Percentiles rank a stretch among this genome's conserved stretches.
Conservation (phyloP, 257 asterid genomes). For the Scutellaria minor region DNA sequence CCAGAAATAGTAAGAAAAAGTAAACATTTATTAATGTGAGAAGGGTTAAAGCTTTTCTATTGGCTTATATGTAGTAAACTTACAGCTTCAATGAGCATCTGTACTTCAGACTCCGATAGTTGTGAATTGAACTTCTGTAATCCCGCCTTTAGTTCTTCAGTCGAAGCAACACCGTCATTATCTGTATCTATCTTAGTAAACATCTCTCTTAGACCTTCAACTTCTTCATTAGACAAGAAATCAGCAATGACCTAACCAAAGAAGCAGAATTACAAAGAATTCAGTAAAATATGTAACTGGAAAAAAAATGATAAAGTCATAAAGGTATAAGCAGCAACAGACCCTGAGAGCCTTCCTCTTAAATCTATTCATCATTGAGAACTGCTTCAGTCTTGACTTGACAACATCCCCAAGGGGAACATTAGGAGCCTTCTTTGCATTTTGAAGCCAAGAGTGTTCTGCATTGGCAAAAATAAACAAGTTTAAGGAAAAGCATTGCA, state of each 20-base stretch:
- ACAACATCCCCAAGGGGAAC: constrained; percentile 99
- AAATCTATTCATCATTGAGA: constrained; percentile 96
- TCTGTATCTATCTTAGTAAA: constrained; percentile 85
- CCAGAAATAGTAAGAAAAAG: constrained; percentile 1
- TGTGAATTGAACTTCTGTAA: constrained; percentile 71
- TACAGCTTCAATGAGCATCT: constrained; percentile 95
- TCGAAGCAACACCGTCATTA: constrained; percentile 80
- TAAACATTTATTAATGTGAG: constrained; percentile 14
- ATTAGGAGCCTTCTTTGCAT: constrained; percentile 97
- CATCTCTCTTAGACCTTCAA: constrained; percentile 86
- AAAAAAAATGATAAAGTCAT: not conserved
- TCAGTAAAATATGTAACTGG: constrained; percentile 20
- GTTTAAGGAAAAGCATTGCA: constrained; percentile 1
- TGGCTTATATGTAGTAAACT: constrained; percentile 39
- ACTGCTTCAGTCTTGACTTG: constrained; percentile 91
- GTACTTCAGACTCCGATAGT: constrained; percentile 82
- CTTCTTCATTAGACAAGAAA: constrained; percentile 94
- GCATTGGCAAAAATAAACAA: constrained; percentile 18
- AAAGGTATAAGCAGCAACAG: constrained; percentile 42
- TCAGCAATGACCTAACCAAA: constrained; percentile 88
- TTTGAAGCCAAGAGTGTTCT: constrained; percentile 96
- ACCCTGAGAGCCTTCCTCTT: constrained; percentile 99
- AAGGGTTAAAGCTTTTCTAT: constrained; percentile 24
- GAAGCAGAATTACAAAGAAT: constrained; percentile 22
- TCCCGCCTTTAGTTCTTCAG: constrained; percentile 82